These are phyloP conservation scores for Ulota crispa DNA, from an alignment of 225 moss, liverwort and hornwort genomes.

Conservation along the genomic window DNA sequence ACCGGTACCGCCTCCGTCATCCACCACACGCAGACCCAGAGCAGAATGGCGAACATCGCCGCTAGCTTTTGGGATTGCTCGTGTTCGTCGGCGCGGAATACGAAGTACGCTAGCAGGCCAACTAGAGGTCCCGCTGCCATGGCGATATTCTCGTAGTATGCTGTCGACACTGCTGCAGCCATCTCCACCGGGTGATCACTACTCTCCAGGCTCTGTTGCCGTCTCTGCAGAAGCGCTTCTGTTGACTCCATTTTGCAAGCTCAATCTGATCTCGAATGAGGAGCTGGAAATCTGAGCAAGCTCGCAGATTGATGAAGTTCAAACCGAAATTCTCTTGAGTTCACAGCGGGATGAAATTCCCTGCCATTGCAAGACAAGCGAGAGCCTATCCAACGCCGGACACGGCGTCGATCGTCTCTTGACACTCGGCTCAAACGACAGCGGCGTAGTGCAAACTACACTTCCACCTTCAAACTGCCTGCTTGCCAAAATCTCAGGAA, in stretches of 20 bases:
- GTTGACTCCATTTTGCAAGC: slow-evolving; percentile 31
- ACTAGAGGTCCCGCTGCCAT: slow-evolving; percentile 45
- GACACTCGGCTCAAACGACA: background rate
- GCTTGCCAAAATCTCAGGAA: background rate
- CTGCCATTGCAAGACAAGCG: slow-evolving; percentile 3
- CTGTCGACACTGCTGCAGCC: background rate
- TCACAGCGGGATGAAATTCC: slow-evolving; percentile 26
- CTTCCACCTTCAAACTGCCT: background rate
- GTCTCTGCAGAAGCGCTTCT: slow-evolving; percentile 22
- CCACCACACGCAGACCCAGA: slow-evolving; percentile 95
- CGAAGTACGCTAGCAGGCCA: slow-evolving; percentile 36
- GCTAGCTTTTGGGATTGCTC: slow-evolving; percentile 38
- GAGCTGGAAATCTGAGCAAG: background rate
- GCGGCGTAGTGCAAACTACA: background rate
- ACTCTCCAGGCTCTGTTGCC: background rate
- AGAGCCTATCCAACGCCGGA: background rate
- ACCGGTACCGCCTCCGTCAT: slow-evolving; percentile 80
- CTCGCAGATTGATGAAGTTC: background rate
- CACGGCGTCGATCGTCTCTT: background rate
- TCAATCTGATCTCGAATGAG: too few species aligned
- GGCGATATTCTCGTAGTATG: slow-evolving; percentile 31
- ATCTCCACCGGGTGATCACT: slow-evolving; percentile 16
- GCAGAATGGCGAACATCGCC: slow-evolving; percentile 49
- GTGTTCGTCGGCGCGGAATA: slow-evolving; percentile 26
- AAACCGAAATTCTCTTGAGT: background rate